These are phyloP conservation scores for Dinochytrium kinnereticum DNA, from an alignment of 371 early-diverging fungal genomes.

Conservation along the genomic window DNA sequence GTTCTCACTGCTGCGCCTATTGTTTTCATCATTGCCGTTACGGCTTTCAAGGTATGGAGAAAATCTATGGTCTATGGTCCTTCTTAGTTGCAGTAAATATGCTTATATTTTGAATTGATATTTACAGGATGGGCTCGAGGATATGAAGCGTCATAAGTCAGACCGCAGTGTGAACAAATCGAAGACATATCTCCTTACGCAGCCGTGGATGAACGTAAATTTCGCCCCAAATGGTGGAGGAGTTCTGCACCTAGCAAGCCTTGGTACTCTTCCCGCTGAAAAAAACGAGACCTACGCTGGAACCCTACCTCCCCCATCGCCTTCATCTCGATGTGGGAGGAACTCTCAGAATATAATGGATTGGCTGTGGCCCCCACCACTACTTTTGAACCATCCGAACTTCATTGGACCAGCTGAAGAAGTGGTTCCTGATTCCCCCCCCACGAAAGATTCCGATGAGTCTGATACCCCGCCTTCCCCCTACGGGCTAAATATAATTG, in stretches of 20 bases:
- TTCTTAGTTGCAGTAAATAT: not conserved
- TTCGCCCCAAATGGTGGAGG: slow-evolving; percentile 28
- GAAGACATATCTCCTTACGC: slow-evolving; percentile 66
- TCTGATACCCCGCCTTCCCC: not conserved
- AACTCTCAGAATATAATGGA: not conserved
- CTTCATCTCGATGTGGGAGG: not conserved
- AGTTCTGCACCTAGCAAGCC: not conserved
- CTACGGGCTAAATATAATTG: not conserved
- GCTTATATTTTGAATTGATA: not conserved
- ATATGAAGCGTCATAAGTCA: slow-evolving; percentile 88
- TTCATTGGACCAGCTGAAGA: not conserved
- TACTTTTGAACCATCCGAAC: slow-evolving; percentile 6
- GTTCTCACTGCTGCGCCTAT: slow-evolving; percentile 88
- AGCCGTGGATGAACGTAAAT: slow-evolving; percentile 79
- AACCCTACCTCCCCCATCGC: not conserved
- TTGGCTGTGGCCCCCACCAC: slow-evolving; percentile 7
- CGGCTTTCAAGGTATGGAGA: slow-evolving; percentile 76
- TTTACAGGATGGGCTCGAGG: slow-evolving; percentile 88
- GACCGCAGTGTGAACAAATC: slow-evolving; percentile 88
- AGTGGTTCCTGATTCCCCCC: not conserved
- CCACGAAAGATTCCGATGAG: not conserved
- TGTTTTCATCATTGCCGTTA: slow-evolving; percentile 81
- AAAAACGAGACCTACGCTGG: not conserved
- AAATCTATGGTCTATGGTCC: slow-evolving; percentile 10
- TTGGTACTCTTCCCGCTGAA: not conserved